Evolutionary conservation across 2,329 filamentous ascomycete species (phyloP), one percentile per base, ranked within the genome.

Genomic region (Phialemoniopsis sp.): DNA sequence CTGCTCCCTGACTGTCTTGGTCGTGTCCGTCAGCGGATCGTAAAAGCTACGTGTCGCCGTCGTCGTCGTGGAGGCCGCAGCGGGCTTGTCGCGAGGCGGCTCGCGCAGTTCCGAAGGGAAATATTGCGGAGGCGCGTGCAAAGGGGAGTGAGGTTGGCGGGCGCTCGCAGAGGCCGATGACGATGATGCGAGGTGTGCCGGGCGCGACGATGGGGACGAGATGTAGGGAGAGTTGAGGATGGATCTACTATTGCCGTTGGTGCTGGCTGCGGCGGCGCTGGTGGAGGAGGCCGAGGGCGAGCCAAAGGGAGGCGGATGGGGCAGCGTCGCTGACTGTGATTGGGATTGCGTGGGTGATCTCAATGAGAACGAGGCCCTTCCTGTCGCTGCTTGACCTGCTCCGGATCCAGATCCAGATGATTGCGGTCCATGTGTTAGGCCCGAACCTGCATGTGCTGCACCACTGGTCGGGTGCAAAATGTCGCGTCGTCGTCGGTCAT

Each of bases 1-100:
- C 21, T 26, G 69, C 53, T 71, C 68, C 45, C 62, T 66, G 46
- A 64, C 68, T 38, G 65, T 66, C 29, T 67, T 47, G 36, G 64
- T 67, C 44, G 64, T 66, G 58, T 77, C 73, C 32, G 68, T 72
- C 32, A 68, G 68, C 13, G 72, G 72, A 49, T 77, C 73, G 61
- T 77, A 77, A 58, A 72, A 74, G 55, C 67, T 66, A 51, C 70
- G 60, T 40, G 41, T 38, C 38, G 37, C 39, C 36, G 21, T 26
- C 21, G 21, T 26, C 21, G 21, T 26, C 21, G 21, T 26, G 6
- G 21, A 6, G 21, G 21, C 21, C 10, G 21, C 21, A 26, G 21
- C 21, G 21, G 35, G 36, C 38, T 39, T 45, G 9, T 48, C 48
- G 34, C 41, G 44, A 16, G 38, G 37, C 16, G 41, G 17, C 10